Evolutionary conservation across 2,329 filamentous ascomycete genomes (phyloP).

Genomic region (Penicillium sp.): DNA sequence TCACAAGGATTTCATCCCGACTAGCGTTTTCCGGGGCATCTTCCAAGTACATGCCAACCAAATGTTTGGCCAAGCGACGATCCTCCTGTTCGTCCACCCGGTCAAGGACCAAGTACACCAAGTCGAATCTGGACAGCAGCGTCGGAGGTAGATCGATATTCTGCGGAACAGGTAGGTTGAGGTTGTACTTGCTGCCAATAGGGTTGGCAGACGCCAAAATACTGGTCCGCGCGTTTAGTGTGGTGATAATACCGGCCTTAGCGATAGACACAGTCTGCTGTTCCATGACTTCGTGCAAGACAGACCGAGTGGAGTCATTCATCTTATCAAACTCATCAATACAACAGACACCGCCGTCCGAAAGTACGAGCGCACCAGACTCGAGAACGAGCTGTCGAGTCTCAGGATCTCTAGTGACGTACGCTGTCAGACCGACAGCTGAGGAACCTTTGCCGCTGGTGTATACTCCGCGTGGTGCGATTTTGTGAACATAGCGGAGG

Average conservation of each 20-base stretch:
- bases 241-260: conserved; percentile 77
- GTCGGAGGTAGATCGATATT: conserved; percentile 98
- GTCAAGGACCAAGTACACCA: conserved; percentile 95
- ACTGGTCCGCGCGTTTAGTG: conserved; percentile 88
- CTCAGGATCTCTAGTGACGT: conserved; percentile 70
- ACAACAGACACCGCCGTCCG: conserved; percentile 71
- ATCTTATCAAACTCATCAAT: conserved; percentile 81
- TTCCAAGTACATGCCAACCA: conserved; percentile 95
- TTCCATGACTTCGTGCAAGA: conserved; percentile 77
- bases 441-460: conserved; percentile 74
- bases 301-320: conserved; percentile 69
- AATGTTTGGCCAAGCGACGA: conserved; percentile 81
- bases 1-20: conserved; percentile 73
- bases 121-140: conserved; percentile 88
- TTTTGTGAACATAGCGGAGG: conserved; percentile 92
- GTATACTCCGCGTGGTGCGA: conserved; percentile 82
- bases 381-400: conserved; percentile 70
- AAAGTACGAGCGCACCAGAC: conserved; percentile 68
- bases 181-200: conserved; percentile 96
- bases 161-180: conserved; percentile 89
- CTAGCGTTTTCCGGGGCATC: conserved; percentile 83
- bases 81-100: conserved; percentile 87
- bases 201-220: conserved; percentile 97
- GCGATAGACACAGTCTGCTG: conserved; percentile 76
- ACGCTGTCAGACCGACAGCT: conserved; percentile 72